phyloP scores from a whole-genome alignment of 2,329 filamentous ascomycete genomes.

The Geoglossum cookeanum region DNA sequence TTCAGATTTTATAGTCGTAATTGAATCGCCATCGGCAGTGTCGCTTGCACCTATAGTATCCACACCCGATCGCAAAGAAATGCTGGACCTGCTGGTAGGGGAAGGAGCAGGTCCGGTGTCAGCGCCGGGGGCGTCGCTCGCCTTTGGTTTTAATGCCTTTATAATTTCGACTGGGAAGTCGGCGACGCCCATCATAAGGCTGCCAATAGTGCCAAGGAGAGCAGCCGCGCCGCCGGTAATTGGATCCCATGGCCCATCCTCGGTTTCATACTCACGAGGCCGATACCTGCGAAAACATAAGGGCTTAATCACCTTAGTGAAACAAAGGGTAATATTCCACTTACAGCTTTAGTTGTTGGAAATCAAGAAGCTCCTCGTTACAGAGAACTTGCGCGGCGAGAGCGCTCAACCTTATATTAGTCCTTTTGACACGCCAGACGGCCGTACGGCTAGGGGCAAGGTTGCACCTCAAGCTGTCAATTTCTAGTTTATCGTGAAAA shows the following conservation, averaged over 20 bases:
- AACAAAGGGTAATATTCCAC: conserved; percentile 12
- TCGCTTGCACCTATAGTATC: background rate
- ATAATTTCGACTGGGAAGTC: conserved; percentile 42
- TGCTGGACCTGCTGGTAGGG: background rate
- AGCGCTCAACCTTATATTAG: conserved; percentile 46
- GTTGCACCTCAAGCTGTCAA: conserved; percentile 48
- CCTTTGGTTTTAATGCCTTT: conserved; percentile 9
- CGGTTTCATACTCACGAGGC: conserved; percentile 51
- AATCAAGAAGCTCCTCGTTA: conserved; percentile 42
- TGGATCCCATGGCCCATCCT: conserved; percentile 61
- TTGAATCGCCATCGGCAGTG: background rate
- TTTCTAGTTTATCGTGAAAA: conserved; percentile 51
- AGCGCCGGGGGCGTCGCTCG: conserved; percentile 11
- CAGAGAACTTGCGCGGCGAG: conserved; percentile 54
- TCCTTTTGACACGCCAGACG: conserved; percentile 55
- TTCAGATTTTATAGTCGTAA: background rate
- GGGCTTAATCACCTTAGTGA: background rate
- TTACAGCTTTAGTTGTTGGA: conserved; percentile 55
- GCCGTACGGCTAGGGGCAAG: conserved; percentile 49
- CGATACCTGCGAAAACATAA: conserved; percentile 25
- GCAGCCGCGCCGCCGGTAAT: conserved; percentile 60
- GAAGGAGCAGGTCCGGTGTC: background rate
- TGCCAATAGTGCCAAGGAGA: conserved; percentile 63
- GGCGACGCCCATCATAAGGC: conserved; percentile 63
- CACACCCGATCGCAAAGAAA: background rate